Conservation (phyloP, 208 protist genomes). For the Novymonas esmeraldas region DNA sequence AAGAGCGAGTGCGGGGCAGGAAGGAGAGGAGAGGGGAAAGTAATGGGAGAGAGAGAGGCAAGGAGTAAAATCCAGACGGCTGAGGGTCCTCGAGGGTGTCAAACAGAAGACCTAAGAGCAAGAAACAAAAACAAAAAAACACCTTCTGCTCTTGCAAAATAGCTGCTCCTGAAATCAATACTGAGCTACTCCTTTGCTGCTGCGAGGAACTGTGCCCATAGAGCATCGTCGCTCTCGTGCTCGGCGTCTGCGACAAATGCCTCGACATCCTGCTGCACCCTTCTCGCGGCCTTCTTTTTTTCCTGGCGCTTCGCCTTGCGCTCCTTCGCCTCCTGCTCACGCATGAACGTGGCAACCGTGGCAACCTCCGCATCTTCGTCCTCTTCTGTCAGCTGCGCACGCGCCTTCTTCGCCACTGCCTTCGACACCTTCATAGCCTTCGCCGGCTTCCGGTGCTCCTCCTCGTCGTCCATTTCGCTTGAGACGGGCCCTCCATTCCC, state of each 20-base stretch:
- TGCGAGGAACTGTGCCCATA: constrained; percentile 39
- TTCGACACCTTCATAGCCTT: constrained; percentile 6
- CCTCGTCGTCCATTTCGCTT: not conserved
- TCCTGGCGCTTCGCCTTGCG: constrained; percentile 47
- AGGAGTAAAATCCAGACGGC: no score
- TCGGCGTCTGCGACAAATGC: constrained; percentile 25
- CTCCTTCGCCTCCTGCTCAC: constrained; percentile 50
- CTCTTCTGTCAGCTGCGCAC: not conserved
- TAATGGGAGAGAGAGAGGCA: not conserved
- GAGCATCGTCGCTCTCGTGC: constrained; percentile 33
- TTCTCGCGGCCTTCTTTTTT: constrained; percentile 27
- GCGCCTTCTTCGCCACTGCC: not conserved
- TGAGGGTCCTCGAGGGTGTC: not conserved
- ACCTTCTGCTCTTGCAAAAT: no score
- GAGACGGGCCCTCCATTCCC: no score
- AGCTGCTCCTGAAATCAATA: no score
- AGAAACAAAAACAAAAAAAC: not conserved
- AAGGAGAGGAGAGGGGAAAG: not conserved
- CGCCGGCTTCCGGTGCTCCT: no score
- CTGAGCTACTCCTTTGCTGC: constrained; percentile 26
- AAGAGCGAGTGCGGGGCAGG: no score
- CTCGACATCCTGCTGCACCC: constrained; percentile 25
- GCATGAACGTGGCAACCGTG: constrained; percentile 60
- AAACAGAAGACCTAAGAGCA: not conserved
- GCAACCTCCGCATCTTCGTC: constrained; percentile 35